phyloP scores from a whole-genome alignment of 805 yeast species.

The Starmerella sirachaensis region DNA sequence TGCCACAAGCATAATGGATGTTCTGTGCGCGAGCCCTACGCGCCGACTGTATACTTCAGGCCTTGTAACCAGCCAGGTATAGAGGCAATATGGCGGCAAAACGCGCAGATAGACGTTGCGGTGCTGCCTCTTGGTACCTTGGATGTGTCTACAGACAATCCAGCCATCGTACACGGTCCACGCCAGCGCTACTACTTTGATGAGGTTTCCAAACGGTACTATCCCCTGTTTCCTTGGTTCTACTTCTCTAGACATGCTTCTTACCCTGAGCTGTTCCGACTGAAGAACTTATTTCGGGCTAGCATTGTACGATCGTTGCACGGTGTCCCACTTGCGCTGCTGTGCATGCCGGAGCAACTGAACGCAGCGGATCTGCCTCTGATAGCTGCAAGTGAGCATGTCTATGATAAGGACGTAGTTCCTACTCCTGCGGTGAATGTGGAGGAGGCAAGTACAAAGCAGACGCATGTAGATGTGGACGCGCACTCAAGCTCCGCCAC shows the following conservation, averaged over 20 bases:
- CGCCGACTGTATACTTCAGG: constrained; percentile 17
- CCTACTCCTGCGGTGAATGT: too few relatives aligned
- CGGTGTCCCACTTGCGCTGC: constrained; percentile 1
- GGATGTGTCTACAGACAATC: constrained; percentile 5
- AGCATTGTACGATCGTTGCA: constrained; percentile 6
- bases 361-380: constrained; percentile 1
- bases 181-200: constrained; percentile 14
- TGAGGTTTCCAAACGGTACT: constrained; percentile 2
- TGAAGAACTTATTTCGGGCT: constrained; percentile 17
- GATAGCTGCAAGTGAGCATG: too few relatives aligned
- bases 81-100: constrained; percentile 6
- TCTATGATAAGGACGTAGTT: too few relatives aligned
- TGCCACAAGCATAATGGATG: constrained; percentile 14
- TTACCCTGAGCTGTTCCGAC: constrained; percentile 20
- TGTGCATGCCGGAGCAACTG: background rate
- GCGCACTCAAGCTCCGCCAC: too few relatives aligned
- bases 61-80: constrained; percentile 19
- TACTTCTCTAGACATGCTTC: constrained; percentile 29
- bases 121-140: constrained; percentile 13
- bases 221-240: constrained; percentile 22
- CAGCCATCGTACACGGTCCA: constrained; percentile 6
- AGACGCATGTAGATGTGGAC: too few relatives aligned
- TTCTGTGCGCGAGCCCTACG: constrained; percentile 9
- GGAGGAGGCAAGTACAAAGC: too few relatives aligned
- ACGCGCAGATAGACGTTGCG: too few relatives aligned